phyloP scores from a whole-genome alignment of 2,329 filamentous ascomycete genomes.

The Geosmithia flava region DNA sequence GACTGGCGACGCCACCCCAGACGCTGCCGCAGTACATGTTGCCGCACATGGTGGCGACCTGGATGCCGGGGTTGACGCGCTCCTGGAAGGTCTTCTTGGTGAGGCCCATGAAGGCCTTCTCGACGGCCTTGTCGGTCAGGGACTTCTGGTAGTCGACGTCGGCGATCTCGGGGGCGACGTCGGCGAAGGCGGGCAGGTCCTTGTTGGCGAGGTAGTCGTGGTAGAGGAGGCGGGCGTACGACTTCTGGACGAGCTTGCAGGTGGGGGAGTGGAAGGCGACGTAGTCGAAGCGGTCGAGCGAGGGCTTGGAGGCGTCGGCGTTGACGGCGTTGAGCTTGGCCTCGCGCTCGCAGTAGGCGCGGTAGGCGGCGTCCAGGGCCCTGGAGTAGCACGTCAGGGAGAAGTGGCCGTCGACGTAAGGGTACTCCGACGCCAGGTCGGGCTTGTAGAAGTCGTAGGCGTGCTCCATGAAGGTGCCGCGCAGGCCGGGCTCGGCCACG shows the following conservation, averaged over 20 bases:
- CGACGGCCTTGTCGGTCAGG: slow-evolving; percentile 66
- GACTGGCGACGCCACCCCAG: slow-evolving; percentile 62
- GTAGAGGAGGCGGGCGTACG: slow-evolving; percentile 72
- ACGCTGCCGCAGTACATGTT: slow-evolving; percentile 62
- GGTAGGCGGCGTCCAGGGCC: slow-evolving; percentile 71
- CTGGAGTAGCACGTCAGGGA: slow-evolving; percentile 72
- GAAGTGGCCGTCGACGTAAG: slow-evolving; percentile 74
- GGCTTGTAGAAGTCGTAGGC: slow-evolving; percentile 89
- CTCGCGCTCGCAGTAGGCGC: slow-evolving; percentile 67
- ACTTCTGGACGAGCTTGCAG: slow-evolving; percentile 81
- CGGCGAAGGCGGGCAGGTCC: slow-evolving; percentile 53
- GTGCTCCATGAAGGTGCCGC: slow-evolving; percentile 71
- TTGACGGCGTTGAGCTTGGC: slow-evolving; percentile 35
- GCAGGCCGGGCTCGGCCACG: slow-evolving; percentile 65
- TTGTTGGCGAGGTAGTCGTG: slow-evolving; percentile 71
- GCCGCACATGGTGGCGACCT: slow-evolving; percentile 65
- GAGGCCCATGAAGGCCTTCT: slow-evolving; percentile 77
- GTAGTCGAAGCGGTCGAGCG: slow-evolving; percentile 73
- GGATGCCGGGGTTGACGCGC: slow-evolving; percentile 59
- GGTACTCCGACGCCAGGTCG: slow-evolving; percentile 77
- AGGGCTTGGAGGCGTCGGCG: slow-evolving; percentile 35
- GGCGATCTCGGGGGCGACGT: slow-evolving; percentile 63
- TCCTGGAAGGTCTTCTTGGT: slow-evolving; percentile 78
- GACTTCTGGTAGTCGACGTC: slow-evolving; percentile 73
- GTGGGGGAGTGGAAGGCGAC: slow-evolving; percentile 73